These are phyloP conservation scores for Pleurotus sapidus DNA, from an alignment of 768 basidiomycete genomes.

Conservation along the genomic window DNA sequence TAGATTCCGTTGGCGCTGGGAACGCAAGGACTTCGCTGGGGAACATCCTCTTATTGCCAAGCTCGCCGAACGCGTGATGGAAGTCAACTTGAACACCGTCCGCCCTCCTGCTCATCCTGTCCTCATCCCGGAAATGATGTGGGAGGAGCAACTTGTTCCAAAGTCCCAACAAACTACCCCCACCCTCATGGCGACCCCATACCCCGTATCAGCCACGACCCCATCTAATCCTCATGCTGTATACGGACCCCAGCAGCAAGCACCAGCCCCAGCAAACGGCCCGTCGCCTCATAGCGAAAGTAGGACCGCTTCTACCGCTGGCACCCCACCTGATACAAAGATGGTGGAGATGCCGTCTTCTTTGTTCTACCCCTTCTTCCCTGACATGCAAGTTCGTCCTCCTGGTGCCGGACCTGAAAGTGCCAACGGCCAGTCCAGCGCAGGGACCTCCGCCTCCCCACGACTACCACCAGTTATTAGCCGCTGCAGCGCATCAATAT, in stretches of 20 bases:
- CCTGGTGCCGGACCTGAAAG: conserved; percentile 14
- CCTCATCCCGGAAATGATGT: conserved; percentile 49
- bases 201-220: conserved; percentile 25
- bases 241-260: conserved; percentile 36
- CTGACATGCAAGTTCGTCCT: conserved; percentile 36
- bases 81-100: conserved; percentile 64
- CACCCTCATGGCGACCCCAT: conserved; percentile 29
- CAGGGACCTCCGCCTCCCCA: conserved; percentile 19
- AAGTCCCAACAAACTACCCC: conserved; percentile 44
- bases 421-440: background rate
- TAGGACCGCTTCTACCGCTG: conserved; percentile 21
- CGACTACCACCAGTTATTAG: conserved; percentile 55
- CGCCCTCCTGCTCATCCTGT: conserved; percentile 41
- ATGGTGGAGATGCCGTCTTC: conserved; percentile 67
- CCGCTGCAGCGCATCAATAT: conserved; percentile 56
- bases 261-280: conserved; percentile 22
- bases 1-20: conserved; percentile 90
- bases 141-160: conserved; percentile 43
- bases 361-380: conserved; percentile 79
- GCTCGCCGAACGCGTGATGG: conserved; percentile 79
- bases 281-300: conserved; percentile 21
- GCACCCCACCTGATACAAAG: conserved; percentile 34
- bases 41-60: conserved; percentile 83
- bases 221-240: conserved; percentile 16
- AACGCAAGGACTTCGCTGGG: conserved; percentile 76